A percentile compares a stretch with the other conserved stretches of the same genome.
These are phyloP conservation scores for Ascobolus immersus DNA, from an alignment of 495 filamentous ascomycete species.

Conservation along the genomic window DNA sequence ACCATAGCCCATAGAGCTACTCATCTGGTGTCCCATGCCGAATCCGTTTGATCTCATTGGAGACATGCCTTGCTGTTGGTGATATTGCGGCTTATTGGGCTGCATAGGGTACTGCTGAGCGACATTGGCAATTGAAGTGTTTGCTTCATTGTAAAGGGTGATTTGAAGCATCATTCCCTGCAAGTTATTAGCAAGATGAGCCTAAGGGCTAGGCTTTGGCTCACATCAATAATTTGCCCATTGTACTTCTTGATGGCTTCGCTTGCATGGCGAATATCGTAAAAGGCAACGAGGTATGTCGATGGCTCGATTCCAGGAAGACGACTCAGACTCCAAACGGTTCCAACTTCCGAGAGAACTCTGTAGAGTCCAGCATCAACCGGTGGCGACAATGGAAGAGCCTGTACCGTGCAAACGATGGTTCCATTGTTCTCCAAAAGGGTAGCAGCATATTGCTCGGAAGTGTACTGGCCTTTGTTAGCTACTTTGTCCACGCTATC, in stretches of 20 bases:
- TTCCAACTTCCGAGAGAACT: constrained; percentile 10
- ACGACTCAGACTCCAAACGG: constrained; percentile 10
- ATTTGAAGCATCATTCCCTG: too few relatives aligned
- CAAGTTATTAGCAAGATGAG: not conserved
- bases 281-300: constrained; percentile 11
- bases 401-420: constrained; percentile 4
- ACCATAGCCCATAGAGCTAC: too few relatives aligned
- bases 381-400: constrained; percentile 10
- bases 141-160: too few relatives aligned
- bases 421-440: constrained; percentile 6
- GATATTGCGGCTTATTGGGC: too few relatives aligned
- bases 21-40: too few relatives aligned
- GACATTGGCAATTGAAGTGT: too few relatives aligned
- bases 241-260: constrained; percentile 11
- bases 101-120: too few relatives aligned
- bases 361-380: constrained; percentile 5
- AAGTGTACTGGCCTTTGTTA: constrained; percentile 7
- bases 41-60: too few relatives aligned
- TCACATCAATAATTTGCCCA: constrained; percentile 14
- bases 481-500: constrained; percentile 11
- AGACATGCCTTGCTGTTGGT: too few relatives aligned
- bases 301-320: constrained; percentile 6
- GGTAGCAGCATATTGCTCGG: not conserved
- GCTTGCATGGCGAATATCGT: constrained; percentile 6
- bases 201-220: not conserved